Conservation (phyloP, 1,139 yeast genomes). For the Sugiyamaella neomexicana region DNA sequence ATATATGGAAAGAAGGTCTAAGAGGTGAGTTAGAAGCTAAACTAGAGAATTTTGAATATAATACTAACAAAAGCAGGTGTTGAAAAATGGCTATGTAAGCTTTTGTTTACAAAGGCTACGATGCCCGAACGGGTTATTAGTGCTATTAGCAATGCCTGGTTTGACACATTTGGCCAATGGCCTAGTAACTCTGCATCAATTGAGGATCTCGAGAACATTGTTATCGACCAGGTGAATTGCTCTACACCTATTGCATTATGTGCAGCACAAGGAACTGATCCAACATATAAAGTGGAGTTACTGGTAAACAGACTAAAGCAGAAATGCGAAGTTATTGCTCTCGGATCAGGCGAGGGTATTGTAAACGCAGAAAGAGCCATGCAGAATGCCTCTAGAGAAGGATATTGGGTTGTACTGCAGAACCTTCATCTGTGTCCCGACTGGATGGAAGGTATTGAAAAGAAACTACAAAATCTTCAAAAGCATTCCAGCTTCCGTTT, state of each 20-base stretch:
- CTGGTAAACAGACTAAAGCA: slow-evolving; percentile 41
- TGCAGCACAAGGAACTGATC: slow-evolving; percentile 65
- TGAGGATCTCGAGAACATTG: slow-evolving; percentile 23
- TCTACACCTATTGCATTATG: slow-evolving; percentile 53
- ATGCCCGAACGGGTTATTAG: slow-evolving; percentile 31
- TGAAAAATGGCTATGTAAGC: slow-evolving; percentile 24
- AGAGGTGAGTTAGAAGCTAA: slow-evolving; percentile 12
- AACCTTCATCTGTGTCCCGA: slow-evolving; percentile 70
- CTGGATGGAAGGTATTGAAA: slow-evolving; percentile 62
- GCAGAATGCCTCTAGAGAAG: slow-evolving; percentile 47
- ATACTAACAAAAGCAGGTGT: slow-evolving; percentile 8
- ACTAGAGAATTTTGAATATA: not conserved
- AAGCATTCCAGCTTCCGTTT: slow-evolving; percentile 47
- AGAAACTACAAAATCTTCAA: slow-evolving; percentile 40
- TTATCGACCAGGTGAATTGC: slow-evolving; percentile 27
- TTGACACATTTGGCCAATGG: slow-evolving; percentile 18
- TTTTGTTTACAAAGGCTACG: slow-evolving; percentile 28
- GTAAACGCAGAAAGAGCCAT: slow-evolving; percentile 57
- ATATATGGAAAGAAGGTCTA: slow-evolving; percentile 17
- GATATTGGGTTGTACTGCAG: slow-evolving; percentile 72
- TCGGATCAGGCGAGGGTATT: slow-evolving; percentile 75
- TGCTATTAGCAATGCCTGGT: slow-evolving; percentile 24
- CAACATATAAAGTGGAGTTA: slow-evolving; percentile 55
- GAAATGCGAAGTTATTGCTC: slow-evolving; percentile 52
- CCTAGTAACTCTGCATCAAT: slow-evolving; percentile 4